phyloP scores from a whole-genome alignment of 257 asterid species.

The Lycium barbarum region DNA sequence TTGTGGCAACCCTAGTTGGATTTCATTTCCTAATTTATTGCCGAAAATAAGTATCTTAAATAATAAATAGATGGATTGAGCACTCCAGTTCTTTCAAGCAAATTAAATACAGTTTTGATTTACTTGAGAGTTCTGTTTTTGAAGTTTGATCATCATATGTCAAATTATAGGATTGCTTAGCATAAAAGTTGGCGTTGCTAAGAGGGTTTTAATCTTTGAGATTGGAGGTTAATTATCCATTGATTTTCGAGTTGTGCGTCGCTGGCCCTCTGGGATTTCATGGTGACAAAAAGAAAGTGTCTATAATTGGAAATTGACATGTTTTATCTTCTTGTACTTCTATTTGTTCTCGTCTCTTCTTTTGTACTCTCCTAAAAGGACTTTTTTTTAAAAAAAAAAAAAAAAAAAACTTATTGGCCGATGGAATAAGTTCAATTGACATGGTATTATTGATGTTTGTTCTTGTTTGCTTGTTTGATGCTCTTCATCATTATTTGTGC shows the following conservation, averaged over 20 bases:
- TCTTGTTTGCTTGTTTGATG: slow-evolving; percentile 15
- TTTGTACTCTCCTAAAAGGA: background rate
- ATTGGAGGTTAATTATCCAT: slow-evolving; percentile 4
- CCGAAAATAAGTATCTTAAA: background rate
- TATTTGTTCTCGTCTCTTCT: slow-evolving; percentile 19
- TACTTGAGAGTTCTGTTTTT: slow-evolving; percentile 8
- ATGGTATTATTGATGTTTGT: background rate
- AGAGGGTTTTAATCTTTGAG: slow-evolving; percentile 9
- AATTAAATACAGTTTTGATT: slow-evolving; percentile 8
- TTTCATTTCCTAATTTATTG: background rate
- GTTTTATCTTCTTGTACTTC: background rate
- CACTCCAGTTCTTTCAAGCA: slow-evolving; percentile 7
- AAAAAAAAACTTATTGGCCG: background rate
- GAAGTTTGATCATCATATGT: slow-evolving; percentile 11
- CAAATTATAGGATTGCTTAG: background rate
- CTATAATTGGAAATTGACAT: background rate
- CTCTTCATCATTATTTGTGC: background rate
- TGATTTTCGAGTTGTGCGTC: background rate
- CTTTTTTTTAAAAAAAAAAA: background rate
- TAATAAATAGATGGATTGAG: slow-evolving; percentile 10
- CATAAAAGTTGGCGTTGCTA: background rate
- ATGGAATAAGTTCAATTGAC: background rate
- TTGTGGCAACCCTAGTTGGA: background rate
- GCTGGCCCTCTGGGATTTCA: background rate
- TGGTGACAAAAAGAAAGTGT: background rate